Conservation (phyloP, 371 early-diverging fungal genomes). For the Circinella minor region DNA sequence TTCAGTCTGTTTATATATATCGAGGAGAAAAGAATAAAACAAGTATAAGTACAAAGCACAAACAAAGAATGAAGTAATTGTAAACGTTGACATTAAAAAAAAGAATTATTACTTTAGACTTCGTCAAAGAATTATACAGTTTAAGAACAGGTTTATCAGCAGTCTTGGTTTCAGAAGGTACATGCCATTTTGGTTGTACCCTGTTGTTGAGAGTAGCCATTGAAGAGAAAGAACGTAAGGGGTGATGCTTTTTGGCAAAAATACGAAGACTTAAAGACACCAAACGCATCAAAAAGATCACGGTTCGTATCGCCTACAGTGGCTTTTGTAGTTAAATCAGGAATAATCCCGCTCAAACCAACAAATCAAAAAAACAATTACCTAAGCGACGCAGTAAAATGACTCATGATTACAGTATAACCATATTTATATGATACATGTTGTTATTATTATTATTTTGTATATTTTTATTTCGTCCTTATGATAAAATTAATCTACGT, state of each 20-base stretch:
- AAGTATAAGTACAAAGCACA: neutral
- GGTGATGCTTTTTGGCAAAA: neutral
- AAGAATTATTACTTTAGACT: slow-evolving; percentile 58
- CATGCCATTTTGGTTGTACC: slow-evolving; percentile 47
- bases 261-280: slow-evolving; percentile 9
- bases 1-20: slow-evolving; percentile 64
- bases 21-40: neutral
- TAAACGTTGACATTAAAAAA: neutral
- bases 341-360: neutral
- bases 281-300: slow-evolving; percentile 14
- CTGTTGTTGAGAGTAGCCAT: slow-evolving; percentile 9
- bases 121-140: slow-evolving; percentile 81
- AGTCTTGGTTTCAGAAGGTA: slow-evolving; percentile 21
- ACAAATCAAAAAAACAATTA: too few species aligned
- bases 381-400: neutral
- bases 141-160: slow-evolving; percentile 52
- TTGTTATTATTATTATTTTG: too few species aligned
- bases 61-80: neutral
- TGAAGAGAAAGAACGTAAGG: slow-evolving; percentile 1
- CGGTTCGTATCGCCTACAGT: neutral
- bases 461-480: neutral
- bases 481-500: too few species aligned
- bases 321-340: neutral
- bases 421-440: too few species aligned
- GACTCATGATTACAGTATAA: neutral